Evolutionary conservation across 2,329 filamentous ascomycete genomes (phyloP), one percentile per base, ranked within the genome.

Genomic region (Ophiostoma ulmi): DNA sequence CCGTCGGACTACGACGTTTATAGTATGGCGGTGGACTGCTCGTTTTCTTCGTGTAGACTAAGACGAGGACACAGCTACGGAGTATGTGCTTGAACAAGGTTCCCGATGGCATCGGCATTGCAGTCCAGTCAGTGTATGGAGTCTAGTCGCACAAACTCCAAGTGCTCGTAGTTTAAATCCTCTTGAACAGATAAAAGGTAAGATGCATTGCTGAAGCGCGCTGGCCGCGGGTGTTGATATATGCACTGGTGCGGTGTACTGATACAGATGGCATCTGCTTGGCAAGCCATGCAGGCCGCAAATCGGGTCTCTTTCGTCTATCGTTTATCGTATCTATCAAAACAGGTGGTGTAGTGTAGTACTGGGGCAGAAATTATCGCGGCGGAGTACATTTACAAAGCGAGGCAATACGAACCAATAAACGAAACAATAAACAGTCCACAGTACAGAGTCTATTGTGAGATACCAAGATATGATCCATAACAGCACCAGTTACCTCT

Each of bases 271-370:
- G 22, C 52, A 26, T 20, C 11, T 31, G 31, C 31, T 63, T 35
- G 58, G 26, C 58, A 7, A 31, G n/a, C 26, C 58, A 63, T 63
- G 58, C 58, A 63, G 58, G 58, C 26, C 58, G 26, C 58, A 35
- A 31, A 63, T 63, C 58, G 58, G 58, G 58, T 63, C 58, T 63
- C 22, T 17, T 63, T 63, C 58, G 58, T 35, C 26, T 35, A 63
- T 63, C 58, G 58, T 35, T 6, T 58, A 35, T 36, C 26, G 22
- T 3, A 31, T 63, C 17, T 52, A 17, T 52, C 13, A 52, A 52
- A 52, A 52, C 44, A 17, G 17, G 14, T 13, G 39, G 10, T 44
- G 39, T 17, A 44, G 10, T 44, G 39, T 44, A 17, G 11, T 44
- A 44, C 14, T 17, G 39, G 39, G 3, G 3, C 11, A 44, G 39